Base-by-base conservation (phyloP, 345 rosid species). In the Euclidium syriacum region DNA sequence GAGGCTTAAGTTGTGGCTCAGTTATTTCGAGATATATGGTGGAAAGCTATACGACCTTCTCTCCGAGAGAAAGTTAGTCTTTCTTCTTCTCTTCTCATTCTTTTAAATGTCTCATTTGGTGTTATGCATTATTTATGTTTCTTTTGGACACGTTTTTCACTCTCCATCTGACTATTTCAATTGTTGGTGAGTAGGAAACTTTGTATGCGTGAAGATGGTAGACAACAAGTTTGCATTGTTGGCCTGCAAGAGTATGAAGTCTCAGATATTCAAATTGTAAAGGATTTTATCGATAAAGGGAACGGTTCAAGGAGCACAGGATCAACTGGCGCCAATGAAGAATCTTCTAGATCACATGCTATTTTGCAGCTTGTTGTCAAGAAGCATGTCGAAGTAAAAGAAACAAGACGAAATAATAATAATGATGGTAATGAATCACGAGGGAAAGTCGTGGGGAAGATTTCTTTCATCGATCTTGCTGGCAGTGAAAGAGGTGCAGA, bases 401-500 rank as follows among this genome's bases (percentile, higher is more conserved):
- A 94, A 44, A 74, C 95, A 2, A 85, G 82, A 79, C 76, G 95
- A 68, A 87, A 68, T 71, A 90, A 81, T 71, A 90, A 81, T 74
- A 87, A 70, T 66, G 95, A 94, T 59, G 83, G 60, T 49, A 87
- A 85, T 73, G 99, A 90, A 53, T 65, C 87, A 46, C 80, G 70
- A 67, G 97, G 86, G 68, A 94, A 85, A 76, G 78, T 90, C 58
- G 88, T 94, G 22, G 99, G 99, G 46, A 90, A 94, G 79, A 87
- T 94, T 56, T 94, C 99, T 50, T 94, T 94, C 75, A 94, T 94
- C 66, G 99, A 94, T 78, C 97, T 94, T 78, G 99, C 95, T 72
- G 99, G 99, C 39, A 94, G 99, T 59, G 99, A 94, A 79, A 82
- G 97, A 73, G 99, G 97, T 70, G 99, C 99, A 30, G 97, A 90